These are phyloP conservation scores for Russula sp. DNA, from an alignment of 768 basidiomycete genomes.

Conservation along the genomic window DNA sequence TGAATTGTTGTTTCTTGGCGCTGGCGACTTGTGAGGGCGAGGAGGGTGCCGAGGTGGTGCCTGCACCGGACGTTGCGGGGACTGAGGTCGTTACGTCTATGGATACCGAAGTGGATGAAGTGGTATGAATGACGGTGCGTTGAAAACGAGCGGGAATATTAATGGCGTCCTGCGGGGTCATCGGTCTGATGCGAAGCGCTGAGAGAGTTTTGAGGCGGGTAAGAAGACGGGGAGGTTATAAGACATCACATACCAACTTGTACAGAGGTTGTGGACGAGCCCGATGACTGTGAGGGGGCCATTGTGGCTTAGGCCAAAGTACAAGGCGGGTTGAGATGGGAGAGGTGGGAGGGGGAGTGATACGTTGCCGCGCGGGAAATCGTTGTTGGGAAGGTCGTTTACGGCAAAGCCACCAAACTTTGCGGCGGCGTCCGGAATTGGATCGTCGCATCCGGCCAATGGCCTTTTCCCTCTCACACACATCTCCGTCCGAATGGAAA, in stretches of 20 bases:
- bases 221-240: conserved; percentile 25
- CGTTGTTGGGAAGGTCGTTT: conserved; percentile 13
- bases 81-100: conserved; percentile 68
- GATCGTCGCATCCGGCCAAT: background rate
- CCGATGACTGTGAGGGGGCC: conserved; percentile 69
- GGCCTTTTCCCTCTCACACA: conserved; percentile 28
- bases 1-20: conserved; percentile 77
- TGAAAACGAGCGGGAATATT: conserved; percentile 95
- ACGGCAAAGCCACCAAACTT: conserved; percentile 16
- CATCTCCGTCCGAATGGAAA: conserved; percentile 58
- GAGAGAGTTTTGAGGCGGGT: conserved; percentile 27
- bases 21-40: conserved; percentile 39
- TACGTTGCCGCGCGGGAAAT: conserved; percentile 26
- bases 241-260: conserved; percentile 78
- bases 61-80: conserved; percentile 49
- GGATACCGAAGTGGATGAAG: conserved; percentile 69
- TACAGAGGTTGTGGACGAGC: conserved; percentile 73
- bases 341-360: conserved; percentile 2
- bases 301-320: conserved; percentile 41
- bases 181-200: conserved; percentile 90
- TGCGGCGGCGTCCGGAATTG: conserved; percentile 15
- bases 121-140: conserved; percentile 78
- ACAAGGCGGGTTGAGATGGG: conserved; percentile 20
- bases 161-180: conserved; percentile 75
- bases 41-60: conserved; percentile 45